Percentiles rank a stretch among this genome's conserved stretches.
Evolutionary conservation across 1,284 basidiomycete genomes (phyloP).

Genomic region (Anthracocystis walkeri): DNA sequence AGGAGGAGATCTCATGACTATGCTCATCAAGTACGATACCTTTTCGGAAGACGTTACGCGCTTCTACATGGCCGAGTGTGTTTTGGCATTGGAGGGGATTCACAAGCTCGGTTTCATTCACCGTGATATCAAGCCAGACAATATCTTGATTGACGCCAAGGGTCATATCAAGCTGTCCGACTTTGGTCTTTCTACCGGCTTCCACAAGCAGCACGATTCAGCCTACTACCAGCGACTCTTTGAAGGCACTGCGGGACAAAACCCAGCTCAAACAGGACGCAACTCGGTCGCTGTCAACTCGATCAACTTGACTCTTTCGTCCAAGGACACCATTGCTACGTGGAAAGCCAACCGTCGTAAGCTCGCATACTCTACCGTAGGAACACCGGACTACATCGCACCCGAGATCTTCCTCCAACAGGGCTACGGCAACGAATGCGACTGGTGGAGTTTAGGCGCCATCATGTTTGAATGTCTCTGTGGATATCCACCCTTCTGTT

Average conservation of each 20-base stretch:
- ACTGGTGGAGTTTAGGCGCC: conserved; percentile 88
- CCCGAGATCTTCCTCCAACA: conserved; percentile 98
- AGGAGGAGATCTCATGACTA: conserved; percentile 96
- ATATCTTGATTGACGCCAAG: conserved; percentile 93
- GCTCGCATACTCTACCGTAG: conserved; percentile 96
- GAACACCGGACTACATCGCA: conserved; percentile 98
- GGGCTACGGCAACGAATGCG: conserved; percentile 97
- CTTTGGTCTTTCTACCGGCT: conserved; percentile 92
- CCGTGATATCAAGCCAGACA: conserved; percentile 94
- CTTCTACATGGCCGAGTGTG: conserved; percentile 99
- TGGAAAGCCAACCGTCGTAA: conserved; percentile 99
- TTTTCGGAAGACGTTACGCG: conserved; percentile 98
- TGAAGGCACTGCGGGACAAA: conserved; percentile 72
- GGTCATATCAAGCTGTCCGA: conserved; percentile 96
- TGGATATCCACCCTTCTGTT: conserved; percentile 95
- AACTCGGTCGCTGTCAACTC: conserved; percentile 69
- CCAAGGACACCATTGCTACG: conserved; percentile 74
- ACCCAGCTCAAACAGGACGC: conserved; percentile 59
- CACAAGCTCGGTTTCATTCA: conserved; percentile 99
- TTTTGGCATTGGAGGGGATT: conserved; percentile 96
- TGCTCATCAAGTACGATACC: conserved; percentile 99
- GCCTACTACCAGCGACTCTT: conserved; percentile 94
- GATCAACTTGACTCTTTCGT: conserved; percentile 67
- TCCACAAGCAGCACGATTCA: conserved; percentile 93
- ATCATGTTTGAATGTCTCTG: conserved; percentile 99